phyloP scores from a whole-genome alignment of 441 rosid genomes.

The Syzygium syzygioides region DNA sequence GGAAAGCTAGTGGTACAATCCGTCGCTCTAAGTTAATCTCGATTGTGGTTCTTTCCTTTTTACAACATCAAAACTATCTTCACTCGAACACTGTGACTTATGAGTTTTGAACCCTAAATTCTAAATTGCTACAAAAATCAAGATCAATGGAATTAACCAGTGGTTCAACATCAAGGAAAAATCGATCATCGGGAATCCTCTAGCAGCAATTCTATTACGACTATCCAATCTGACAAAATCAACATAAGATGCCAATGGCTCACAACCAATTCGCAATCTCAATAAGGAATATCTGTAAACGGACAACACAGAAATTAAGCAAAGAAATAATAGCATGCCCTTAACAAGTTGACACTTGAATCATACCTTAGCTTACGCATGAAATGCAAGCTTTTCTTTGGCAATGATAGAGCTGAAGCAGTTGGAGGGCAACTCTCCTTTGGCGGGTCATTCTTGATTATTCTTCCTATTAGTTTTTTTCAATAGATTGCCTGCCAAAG shows the following conservation, averaged over 20 bases:
- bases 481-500: conserved; percentile 38
- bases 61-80: neutral
- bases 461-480: neutral
- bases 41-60: neutral
- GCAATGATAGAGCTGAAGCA: conserved; percentile 29
- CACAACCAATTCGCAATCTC: neutral
- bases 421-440: conserved; percentile 93
- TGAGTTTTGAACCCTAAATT: neutral
- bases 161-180: neutral
- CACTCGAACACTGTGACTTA: neutral
- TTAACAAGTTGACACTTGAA: neutral
- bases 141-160: neutral
- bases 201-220: neutral
- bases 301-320: neutral
- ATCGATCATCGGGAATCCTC: neutral
- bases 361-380: neutral
- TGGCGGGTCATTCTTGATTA: conserved; percentile 30
- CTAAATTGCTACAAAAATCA: neutral
- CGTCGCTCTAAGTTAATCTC: neutral
- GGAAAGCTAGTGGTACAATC: neutral
- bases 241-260: neutral
- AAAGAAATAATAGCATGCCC: neutral
- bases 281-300: neutral
- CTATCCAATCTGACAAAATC: neutral
- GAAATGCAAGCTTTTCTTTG: neutral